Base-by-base conservation (phyloP, 768 basidiomycete species). In the Pulveroboletus sp. region DNA sequence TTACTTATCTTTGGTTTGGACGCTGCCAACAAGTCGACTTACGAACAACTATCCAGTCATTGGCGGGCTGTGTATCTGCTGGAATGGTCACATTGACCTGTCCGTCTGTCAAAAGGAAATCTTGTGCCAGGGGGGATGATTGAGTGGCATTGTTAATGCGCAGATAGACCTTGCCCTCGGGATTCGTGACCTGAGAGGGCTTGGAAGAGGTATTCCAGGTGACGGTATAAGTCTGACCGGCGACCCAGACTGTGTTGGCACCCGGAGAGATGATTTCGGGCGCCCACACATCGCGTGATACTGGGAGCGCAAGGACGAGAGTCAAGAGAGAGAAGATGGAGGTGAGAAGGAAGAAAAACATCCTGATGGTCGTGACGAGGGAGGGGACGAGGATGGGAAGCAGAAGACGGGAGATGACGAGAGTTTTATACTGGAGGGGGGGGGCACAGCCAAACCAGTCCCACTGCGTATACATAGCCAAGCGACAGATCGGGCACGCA, bases 101-200 rank as follows among this genome's bases (percentile, higher is more conserved):
- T 11, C 76, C 76, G 4, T 24, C 52, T 17, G 62, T 40, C 39
- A 80, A 69, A 39, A 58, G 35, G 49, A 79, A 76, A 37, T 57
- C 65, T 11, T 64, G 24, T 5, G 72, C 74, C 17, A 80, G 61
- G 46, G 72, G 74, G 27, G 61, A 28, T n/a, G 49, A 26, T 17
- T 68, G 55, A 5, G 71, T 71, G 7, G 58, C 40, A 15, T 46
- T 51, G 5, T 60, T 66, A 30, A 68, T 65, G 43, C 77, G 71
- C 32, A 81, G 70, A 43, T 70, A 64, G 46, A 81, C 69, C 48
- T 42, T 26, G 30, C 80, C 80, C 4, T 50, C 30, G 36, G 60
- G 58, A 58, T 80, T 81, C 18, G 79, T 80, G 54, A 81, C 76
- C 49, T 79, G 60, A 5, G 51, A 48, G 0, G 79, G 80, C 27